Evolutionary conservation across 2,329 filamentous ascomycete species (phyloP).

Genomic region (Xylaria sp.): DNA sequence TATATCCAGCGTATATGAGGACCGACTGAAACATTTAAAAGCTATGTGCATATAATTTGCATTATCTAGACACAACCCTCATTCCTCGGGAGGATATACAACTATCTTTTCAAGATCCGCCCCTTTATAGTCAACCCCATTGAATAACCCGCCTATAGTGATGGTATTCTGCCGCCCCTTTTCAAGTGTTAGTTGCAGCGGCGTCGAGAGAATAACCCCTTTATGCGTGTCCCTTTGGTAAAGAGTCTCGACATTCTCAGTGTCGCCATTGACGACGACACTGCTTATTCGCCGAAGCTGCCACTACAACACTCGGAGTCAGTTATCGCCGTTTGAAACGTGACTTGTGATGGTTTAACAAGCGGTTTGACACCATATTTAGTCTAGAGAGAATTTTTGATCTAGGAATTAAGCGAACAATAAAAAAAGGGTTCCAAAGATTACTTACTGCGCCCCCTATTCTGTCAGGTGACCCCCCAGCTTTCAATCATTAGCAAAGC

Average conservation of each 20-base stretch:
- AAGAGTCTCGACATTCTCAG: conserved; percentile 59
- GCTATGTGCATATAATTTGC: background rate
- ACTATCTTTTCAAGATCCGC: conserved; percentile 69
- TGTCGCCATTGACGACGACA: conserved; percentile 67
- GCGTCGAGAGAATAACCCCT: conserved; percentile 67
- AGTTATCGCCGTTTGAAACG: background rate
- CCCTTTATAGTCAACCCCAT: conserved; percentile 66
- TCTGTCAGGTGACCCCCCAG: conserved; percentile 66
- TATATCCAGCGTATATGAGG: too few relatives aligned
- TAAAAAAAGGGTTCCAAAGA: background rate
- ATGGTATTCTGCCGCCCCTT: conserved; percentile 64
- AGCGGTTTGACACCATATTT: background rate
- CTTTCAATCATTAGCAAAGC: conserved; percentile 33
- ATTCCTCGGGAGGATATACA: conserved; percentile 65
- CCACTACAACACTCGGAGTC: conserved; percentile 52
- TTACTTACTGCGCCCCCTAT: conserved; percentile 58
- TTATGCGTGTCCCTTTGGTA: conserved; percentile 67
- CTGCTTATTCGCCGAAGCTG: conserved; percentile 68
- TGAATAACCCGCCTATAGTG: conserved; percentile 65
- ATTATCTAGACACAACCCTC: background rate
- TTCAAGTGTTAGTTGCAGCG: conserved; percentile 63
- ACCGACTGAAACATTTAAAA: too few relatives aligned
- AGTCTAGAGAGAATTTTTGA: background rate
- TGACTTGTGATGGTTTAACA: too few relatives aligned
- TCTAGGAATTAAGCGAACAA: too few relatives aligned